A percentile compares a stretch with the other conserved stretches of the same genome.
Evolutionary conservation across 1,284 basidiomycete genomes (phyloP).

Genomic region (Leccinum fuscescens): DNA sequence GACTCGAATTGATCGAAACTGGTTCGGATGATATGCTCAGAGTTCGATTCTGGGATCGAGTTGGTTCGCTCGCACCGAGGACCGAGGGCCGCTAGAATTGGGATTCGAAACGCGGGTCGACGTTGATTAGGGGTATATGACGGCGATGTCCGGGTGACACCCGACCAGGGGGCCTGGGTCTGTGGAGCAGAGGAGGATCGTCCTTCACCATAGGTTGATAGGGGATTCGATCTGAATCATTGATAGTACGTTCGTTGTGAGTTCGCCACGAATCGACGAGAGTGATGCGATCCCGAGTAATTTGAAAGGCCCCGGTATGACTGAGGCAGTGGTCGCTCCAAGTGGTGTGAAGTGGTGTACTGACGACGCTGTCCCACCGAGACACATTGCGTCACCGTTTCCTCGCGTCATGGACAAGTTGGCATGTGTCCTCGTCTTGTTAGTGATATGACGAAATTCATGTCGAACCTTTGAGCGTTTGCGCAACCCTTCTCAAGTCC

Average conservation of each 20-base stretch:
- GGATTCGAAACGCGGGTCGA: not conserved
- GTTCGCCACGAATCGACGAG: not conserved
- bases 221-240: not conserved
- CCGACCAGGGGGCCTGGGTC: not conserved
- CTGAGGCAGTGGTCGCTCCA: not conserved
- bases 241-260: not conserved
- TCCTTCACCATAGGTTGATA: not conserved
- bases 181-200: not conserved
- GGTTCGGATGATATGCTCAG: not conserved
- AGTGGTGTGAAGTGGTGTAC: not conserved
- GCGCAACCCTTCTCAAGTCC: not conserved
- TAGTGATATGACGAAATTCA: not conserved
- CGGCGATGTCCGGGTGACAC: not conserved
- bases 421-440: not conserved
- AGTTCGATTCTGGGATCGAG: too few species aligned
- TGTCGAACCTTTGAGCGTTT: not conserved
- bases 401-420: not conserved
- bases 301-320: not conserved
- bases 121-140: not conserved
- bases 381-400: not conserved
- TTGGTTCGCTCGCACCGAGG: not conserved
- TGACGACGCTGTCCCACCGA: not conserved
- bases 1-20: not conserved
- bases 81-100: not conserved
- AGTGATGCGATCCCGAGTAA: not conserved